Conservation (phyloP, 352 stramenopile species). For the Phytophthora pluvialis region DNA sequence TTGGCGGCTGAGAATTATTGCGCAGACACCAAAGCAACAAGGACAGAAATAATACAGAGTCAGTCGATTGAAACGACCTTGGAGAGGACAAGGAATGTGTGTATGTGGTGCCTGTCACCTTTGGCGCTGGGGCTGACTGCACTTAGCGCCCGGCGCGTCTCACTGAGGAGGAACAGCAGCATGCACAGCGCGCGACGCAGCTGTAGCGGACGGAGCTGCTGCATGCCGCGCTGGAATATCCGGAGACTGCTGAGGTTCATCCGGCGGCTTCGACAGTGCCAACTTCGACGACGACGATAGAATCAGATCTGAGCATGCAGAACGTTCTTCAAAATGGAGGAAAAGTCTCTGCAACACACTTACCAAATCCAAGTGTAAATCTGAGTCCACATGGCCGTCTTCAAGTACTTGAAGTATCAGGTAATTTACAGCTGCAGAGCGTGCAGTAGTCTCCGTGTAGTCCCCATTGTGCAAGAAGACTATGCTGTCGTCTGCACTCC, state of each 20-base stretch:
- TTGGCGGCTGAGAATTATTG: slow-evolving; percentile 31
- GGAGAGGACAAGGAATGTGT: not conserved
- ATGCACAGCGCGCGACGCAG: slow-evolving; percentile 37
- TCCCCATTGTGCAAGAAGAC: no score
- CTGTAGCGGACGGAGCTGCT: slow-evolving; percentile 23
- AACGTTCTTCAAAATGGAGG: slow-evolving; percentile 18
- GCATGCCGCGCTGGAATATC: slow-evolving; percentile 15
- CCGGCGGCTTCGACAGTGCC: no score
- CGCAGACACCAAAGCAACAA: slow-evolving; percentile 7
- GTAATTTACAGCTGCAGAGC: no score
- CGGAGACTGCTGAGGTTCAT: slow-evolving; percentile 18
- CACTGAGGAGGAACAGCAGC: slow-evolving; percentile 35
- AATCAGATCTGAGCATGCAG: slow-evolving; percentile 29
- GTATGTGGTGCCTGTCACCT: no score
- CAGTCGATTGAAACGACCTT: slow-evolving; percentile 32
- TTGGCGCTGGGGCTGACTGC: slow-evolving; percentile 28
- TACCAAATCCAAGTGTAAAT: slow-evolving; percentile 11
- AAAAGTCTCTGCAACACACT: slow-evolving; percentile 11
- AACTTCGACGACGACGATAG: slow-evolving; percentile 19
- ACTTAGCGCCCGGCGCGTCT: slow-evolving; percentile 35
- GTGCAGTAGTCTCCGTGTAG: no score
- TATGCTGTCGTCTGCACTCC: no score
- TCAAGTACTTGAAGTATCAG: no score
- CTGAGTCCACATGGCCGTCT: slow-evolving; percentile 7
- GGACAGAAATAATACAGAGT: slow-evolving; percentile 19